A percentile compares a stretch with the other conserved stretches of the same genome.
Evolutionary conservation across 331 rosid species (phyloP).

Genomic region (Acacia concinna): DNA sequence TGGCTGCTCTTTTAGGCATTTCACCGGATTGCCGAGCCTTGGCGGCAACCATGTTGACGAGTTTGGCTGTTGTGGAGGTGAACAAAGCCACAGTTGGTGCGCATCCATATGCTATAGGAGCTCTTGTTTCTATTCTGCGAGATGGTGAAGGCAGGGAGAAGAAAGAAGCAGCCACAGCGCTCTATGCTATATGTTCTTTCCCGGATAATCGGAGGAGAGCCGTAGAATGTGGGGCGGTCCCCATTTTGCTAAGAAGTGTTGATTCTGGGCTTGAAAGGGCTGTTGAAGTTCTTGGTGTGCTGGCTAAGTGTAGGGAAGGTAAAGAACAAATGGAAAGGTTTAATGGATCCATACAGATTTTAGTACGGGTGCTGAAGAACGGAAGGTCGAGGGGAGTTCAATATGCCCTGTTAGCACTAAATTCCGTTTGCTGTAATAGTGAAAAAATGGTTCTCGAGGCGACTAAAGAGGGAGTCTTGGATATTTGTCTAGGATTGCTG

Average conservation of each 20-base stretch:
- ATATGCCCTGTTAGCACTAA: conserved; percentile 64
- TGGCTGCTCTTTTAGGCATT: conserved; percentile 44
- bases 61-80: conserved; percentile 87
- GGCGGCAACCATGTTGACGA: conserved; percentile 83
- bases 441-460: conserved; percentile 45
- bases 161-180: conserved; percentile 97
- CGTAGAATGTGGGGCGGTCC: conserved; percentile 76
- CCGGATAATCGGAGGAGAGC: conserved; percentile 77
- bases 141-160: conserved; percentile 72
- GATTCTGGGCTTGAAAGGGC: conserved; percentile 85
- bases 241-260: conserved; percentile 55
- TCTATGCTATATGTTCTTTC: conserved; percentile 74
- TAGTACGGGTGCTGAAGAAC: conserved; percentile 59
- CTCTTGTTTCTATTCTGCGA: conserved; percentile 59
- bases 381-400: conserved; percentile 77
- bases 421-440: conserved; percentile 57
- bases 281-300: conserved; percentile 79
- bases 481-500: conserved; percentile 47
- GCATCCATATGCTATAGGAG: conserved; percentile 61
- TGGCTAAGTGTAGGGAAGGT: conserved; percentile 78
- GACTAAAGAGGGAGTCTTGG: conserved; percentile 56
- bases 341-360: conserved; percentile 55
- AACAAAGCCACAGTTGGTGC: conserved; percentile 92
- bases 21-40: conserved; percentile 75
- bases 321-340: conserved; percentile 71